Evolutionary conservation across 2,329 filamentous ascomycete genomes (phyloP).

Genomic region (Arthrinium phaeospermum): DNA sequence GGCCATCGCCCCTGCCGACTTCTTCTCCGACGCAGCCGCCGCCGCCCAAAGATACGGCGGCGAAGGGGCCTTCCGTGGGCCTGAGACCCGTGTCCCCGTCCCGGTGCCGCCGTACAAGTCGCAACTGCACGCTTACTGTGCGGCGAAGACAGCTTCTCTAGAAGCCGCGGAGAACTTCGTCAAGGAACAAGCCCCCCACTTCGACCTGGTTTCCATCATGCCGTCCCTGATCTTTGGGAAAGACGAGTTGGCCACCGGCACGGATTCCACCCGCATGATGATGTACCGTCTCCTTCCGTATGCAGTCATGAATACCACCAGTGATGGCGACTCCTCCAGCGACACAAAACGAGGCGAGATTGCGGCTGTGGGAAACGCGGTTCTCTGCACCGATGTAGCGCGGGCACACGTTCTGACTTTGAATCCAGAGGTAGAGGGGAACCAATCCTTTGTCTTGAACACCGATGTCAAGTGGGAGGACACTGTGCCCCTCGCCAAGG

Average conservation of each 20-base stretch:
- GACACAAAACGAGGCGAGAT: not conserved
- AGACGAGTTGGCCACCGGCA: conserved; percentile 22
- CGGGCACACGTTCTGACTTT: conserved; percentile 21
- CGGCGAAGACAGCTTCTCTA: conserved; percentile 22
- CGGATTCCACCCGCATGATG: conserved; percentile 17
- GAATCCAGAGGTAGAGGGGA: conserved; percentile 16
- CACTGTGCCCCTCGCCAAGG: conserved; percentile 13
- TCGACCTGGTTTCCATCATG: conserved; percentile 25
- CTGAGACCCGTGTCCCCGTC: conserved; percentile 20
- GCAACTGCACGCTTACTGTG: conserved; percentile 27
- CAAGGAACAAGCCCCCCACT: not conserved
- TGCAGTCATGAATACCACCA: no score
- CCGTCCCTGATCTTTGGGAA: conserved; percentile 22
- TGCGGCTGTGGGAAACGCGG: conserved; percentile 18
- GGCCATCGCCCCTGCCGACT: conserved; percentile 30
- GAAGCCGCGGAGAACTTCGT: conserved; percentile 21
- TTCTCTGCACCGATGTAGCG: conserved; percentile 23
- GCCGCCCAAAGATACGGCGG: not conserved
- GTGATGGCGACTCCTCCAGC: not conserved
- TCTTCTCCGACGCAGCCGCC: not conserved
- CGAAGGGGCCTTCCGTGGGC: not conserved
- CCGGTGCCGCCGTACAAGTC: conserved; percentile 21
- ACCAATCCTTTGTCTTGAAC: conserved; percentile 21
- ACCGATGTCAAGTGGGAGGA: conserved; percentile 17
- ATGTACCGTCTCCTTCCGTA: conserved; percentile 19